Evolutionary conservation across 176 grass and related monocot species (phyloP).

Genomic region (Rhipidocladum racemiflorum): DNA sequence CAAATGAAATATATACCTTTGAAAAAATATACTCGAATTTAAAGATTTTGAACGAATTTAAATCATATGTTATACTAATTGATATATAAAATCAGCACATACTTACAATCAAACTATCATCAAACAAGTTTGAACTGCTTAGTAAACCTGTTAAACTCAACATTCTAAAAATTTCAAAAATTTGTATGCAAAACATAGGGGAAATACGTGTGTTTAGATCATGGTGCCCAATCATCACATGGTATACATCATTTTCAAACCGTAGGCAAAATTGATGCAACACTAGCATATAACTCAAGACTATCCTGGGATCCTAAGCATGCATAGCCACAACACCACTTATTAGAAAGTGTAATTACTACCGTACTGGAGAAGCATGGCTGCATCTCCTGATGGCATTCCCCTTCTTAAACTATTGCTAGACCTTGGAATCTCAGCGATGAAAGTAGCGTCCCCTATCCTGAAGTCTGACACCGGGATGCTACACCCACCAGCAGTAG

Average conservation of each 20-base stretch:
- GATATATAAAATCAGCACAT: too few species aligned
- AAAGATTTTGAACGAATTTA: too few species aligned
- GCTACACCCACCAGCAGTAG: slow-evolving; percentile 29
- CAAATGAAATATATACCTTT: too few species aligned
- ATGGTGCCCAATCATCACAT: too few species aligned
- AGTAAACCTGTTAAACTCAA: too few species aligned
- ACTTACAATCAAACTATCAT: too few species aligned
- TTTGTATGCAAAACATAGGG: too few species aligned
- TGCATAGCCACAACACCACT: slow-evolving; percentile 19
- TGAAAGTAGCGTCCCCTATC: slow-evolving; percentile 22
- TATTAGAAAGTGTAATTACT: slow-evolving; percentile 20
- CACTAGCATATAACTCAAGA: not conserved
- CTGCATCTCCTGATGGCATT: slow-evolving; percentile 36
- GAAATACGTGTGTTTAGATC: too few species aligned
- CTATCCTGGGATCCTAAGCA: slow-evolving; percentile 9
- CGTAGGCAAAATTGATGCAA: slow-evolving; percentile 9
- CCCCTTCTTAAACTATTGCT: slow-evolving; percentile 24
- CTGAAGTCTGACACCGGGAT: slow-evolving; percentile 36
- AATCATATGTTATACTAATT: too few species aligned
- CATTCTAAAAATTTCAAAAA: too few species aligned
- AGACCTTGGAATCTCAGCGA: slow-evolving; percentile 22
- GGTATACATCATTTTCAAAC: slow-evolving; percentile 4
- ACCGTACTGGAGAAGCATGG: slow-evolving; percentile 28
- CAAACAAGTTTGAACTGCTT: too few species aligned
- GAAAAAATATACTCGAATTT: too few species aligned